Conservation (phyloP, 805 yeast genomes). For the Lipomyces kockii region DNA sequence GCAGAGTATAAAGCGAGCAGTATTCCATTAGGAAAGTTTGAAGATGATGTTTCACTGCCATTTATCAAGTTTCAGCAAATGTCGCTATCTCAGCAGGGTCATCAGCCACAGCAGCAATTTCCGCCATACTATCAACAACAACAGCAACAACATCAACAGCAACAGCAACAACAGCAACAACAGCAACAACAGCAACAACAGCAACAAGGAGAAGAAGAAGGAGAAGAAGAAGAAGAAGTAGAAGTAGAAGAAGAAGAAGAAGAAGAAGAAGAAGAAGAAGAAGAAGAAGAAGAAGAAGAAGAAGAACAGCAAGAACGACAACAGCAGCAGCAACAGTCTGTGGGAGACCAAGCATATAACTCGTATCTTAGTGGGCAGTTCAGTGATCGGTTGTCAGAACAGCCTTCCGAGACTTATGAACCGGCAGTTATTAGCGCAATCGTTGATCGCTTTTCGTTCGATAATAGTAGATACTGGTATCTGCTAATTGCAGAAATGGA, state of each 20-base stretch:
- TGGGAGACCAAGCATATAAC: slow-evolving; percentile 7
- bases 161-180: not conserved
- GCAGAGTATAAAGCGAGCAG: slow-evolving; percentile 92
- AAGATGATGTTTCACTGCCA: slow-evolving; percentile 42
- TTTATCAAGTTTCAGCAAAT: slow-evolving; percentile 28
- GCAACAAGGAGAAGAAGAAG: too few relatives aligned
- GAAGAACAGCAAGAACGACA: too few relatives aligned
- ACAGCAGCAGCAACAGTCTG: not conserved
- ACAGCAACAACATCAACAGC: not conserved
- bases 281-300: too few relatives aligned
- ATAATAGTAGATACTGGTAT: slow-evolving; percentile 89
- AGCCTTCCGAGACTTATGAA: slow-evolving; percentile 11
- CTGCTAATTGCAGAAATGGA: slow-evolving; percentile 68
- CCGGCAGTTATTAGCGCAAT: slow-evolving; percentile 61
- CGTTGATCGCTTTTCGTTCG: slow-evolving; percentile 78
- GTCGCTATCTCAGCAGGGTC: slow-evolving; percentile 16
- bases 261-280: too few relatives aligned
- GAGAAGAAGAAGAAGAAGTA: too few relatives aligned
- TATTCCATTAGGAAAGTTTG: slow-evolving; percentile 69
- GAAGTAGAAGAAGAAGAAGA: too few relatives aligned
- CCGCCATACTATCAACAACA: slow-evolving; percentile 13
- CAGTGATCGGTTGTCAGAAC: slow-evolving; percentile 18
- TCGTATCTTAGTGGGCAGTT: slow-evolving; percentile 15
- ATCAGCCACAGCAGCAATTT: slow-evolving; percentile 6
- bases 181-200: too few relatives aligned